Evolutionary conservation across 1,284 basidiomycete species (phyloP), one percentile per base, ranked within the genome.

Genomic region (Exsudoporus floridanus): DNA sequence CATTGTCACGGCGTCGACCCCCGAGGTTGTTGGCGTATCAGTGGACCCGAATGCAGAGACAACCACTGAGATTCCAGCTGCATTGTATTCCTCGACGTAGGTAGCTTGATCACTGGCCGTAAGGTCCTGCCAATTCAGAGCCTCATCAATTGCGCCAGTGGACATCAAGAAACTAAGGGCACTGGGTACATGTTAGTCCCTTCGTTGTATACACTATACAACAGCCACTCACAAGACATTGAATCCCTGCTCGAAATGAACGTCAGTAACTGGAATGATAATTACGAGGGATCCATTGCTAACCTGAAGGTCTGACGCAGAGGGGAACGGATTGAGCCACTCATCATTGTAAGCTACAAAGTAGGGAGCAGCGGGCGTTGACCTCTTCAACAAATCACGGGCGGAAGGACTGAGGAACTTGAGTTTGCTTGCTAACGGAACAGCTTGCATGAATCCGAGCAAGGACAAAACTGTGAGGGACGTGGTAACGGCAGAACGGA

Each of bases 31-130:
- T 6, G 81, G 82, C 3, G 67, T 66, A 39, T 81, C 78, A 2
- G 79, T 78, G 2, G 76, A 71, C 7, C 81, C 81, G 50, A 81
- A 81, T 9, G 68, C 74, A 18, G 77, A 75, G 13, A 80, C 77
- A 25, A 80, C 67, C 37, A 81, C 62, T 50, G 74, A 77, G 56
- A 80, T 74, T 3, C 76, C 78, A 1, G 77, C 79, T 16, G 67
- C 66, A 14, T 68, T 63, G 58, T 80, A 81, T 30, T 60, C 61
- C 8, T 39, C n/a, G 3, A 60, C 9, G 23, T 58, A 60, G 2
- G 40, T 63, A 53, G 16, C 62, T 19, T 77, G 73, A 21, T 73
- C 55, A 19, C 60, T 53, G 3, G 62, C 65, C 38, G 65, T 64
- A 19, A 80, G 59, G 19, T 58, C 40, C 28, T 64, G 61, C 78